These are phyloP conservation scores for Rhizophagus sp. DNA, from an alignment of 192 early-diverging fungal genomes.

Conservation along the genomic window DNA sequence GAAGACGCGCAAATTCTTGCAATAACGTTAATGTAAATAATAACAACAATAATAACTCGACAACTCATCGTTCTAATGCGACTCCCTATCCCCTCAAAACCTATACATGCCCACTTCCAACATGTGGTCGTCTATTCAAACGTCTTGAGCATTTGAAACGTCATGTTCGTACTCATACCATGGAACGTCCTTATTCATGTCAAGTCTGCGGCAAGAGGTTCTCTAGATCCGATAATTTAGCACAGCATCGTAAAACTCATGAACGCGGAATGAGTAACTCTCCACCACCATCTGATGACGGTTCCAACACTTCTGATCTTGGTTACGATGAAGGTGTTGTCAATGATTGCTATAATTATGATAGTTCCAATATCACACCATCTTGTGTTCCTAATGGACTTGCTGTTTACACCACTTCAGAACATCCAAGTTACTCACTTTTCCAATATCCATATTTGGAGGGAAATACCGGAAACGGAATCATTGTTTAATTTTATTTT, in stretches of 20 bases:
- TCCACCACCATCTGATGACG: constrained; percentile 28
- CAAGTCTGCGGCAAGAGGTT: constrained; percentile 55
- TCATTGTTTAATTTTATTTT: constrained; percentile 13
- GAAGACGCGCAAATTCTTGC: constrained; percentile 55
- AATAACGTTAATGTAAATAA: constrained; percentile 34
- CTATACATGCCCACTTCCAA: constrained; percentile 53
- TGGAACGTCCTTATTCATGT: constrained; percentile 60
- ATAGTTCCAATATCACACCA: not conserved
- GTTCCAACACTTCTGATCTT: constrained; percentile 23
- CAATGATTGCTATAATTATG: constrained; percentile 26
- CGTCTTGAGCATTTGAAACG: constrained; percentile 59
- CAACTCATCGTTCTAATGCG: constrained; percentile 28
- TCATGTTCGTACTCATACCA: constrained; percentile 60
- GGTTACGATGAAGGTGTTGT: constrained; percentile 22
- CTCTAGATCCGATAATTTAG: constrained; percentile 58
- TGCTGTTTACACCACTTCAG: constrained; percentile 10
- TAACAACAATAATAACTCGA: constrained; percentile 7
- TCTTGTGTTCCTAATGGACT: constrained; percentile 25
- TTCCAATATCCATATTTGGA: constrained; percentile 14
- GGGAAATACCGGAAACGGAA: constrained; percentile 17
- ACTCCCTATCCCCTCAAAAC: constrained; percentile 36
- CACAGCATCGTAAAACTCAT: constrained; percentile 62
- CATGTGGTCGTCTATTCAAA: constrained; percentile 57
- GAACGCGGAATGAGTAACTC: constrained; percentile 34
- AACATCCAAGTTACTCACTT: not conserved